These are phyloP conservation scores for Neopestalotiopsis sp. DNA, from an alignment of 2,329 filamentous ascomycete genomes.

Conservation along the genomic window DNA sequence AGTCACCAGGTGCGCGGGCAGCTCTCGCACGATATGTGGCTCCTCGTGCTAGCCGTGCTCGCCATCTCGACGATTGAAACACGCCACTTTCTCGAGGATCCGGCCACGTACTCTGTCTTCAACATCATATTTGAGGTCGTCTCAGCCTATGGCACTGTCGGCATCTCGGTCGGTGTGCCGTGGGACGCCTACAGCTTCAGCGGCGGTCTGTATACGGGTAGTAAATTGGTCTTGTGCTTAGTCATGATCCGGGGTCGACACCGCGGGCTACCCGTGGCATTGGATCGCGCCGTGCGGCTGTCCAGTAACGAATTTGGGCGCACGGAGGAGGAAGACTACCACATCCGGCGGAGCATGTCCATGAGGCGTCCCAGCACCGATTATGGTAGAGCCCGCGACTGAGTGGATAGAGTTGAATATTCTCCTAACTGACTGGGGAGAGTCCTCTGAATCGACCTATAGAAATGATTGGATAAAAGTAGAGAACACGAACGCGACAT, in stretches of 20 bases:
- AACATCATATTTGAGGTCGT: slow-evolving; percentile 66
- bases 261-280: slow-evolving; percentile 60
- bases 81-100: slow-evolving; percentile 56
- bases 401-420: neutral
- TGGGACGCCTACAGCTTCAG: slow-evolving; percentile 59
- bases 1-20: slow-evolving; percentile 67
- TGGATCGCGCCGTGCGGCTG: slow-evolving; percentile 59
- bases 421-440: neutral
- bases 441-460: too few relatives aligned
- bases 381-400: neutral
- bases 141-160: slow-evolving; percentile 66
- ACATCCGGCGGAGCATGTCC: slow-evolving; percentile 44
- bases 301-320: slow-evolving; percentile 44
- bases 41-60: slow-evolving; percentile 65
- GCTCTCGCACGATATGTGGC: slow-evolving; percentile 72
- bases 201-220: slow-evolving; percentile 58
- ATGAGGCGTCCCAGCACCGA: slow-evolving; percentile 33
- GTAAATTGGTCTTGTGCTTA: slow-evolving; percentile 62
- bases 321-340: slow-evolving; percentile 48
- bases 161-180: slow-evolving; percentile 62
- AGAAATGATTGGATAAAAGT: neutral
- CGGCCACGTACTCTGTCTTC: slow-evolving; percentile 61
- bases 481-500: too few relatives aligned
- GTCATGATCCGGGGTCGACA: slow-evolving; percentile 64
- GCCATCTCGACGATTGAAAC: slow-evolving; percentile 67